Evolutionary conservation across 2,329 filamentous ascomycete species (phyloP).

Genomic region (Lecanicillium sp.): DNA sequence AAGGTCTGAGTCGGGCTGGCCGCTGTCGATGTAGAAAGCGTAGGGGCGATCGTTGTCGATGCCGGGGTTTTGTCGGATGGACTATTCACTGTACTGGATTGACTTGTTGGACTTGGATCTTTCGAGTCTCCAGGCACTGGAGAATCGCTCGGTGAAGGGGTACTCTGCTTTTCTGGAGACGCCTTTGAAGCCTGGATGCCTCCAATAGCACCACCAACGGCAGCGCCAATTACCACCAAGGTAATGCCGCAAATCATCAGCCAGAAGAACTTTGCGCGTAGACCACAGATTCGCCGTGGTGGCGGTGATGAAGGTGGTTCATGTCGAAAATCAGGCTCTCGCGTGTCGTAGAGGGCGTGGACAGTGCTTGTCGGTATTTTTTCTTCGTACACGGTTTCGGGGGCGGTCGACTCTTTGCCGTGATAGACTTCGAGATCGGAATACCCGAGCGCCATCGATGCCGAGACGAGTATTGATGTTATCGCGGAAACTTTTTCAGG

Average conservation of each 20-base stretch:
- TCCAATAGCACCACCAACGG: slow-evolving; percentile 1
- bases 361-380: background rate
- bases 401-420: background rate
- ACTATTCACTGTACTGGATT: background rate
- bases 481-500: too few species aligned
- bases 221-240: background rate
- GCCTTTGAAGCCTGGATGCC: background rate
- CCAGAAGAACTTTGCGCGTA: background rate
- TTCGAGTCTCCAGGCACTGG: background rate
- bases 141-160: background rate
- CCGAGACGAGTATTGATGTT: too few species aligned
- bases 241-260: background rate
- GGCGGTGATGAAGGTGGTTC: background rate
- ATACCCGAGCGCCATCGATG: slow-evolving; percentile 2
- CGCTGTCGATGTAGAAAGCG: slow-evolving; percentile 3
- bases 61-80: background rate
- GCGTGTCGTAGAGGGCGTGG: background rate
- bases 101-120: background rate
- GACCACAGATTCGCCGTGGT: background rate
- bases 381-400: slow-evolving; percentile 1
- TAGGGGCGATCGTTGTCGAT: background rate
- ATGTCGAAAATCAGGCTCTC: background rate
- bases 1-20: slow-evolving; percentile 5
- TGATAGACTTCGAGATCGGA: slow-evolving; percentile 7
- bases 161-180: background rate